Evolutionary conservation across 129 eudicot genomes (phyloP), one percentile per base, ranked within the genome.

Genomic region (Lonicera japonica): DNA sequence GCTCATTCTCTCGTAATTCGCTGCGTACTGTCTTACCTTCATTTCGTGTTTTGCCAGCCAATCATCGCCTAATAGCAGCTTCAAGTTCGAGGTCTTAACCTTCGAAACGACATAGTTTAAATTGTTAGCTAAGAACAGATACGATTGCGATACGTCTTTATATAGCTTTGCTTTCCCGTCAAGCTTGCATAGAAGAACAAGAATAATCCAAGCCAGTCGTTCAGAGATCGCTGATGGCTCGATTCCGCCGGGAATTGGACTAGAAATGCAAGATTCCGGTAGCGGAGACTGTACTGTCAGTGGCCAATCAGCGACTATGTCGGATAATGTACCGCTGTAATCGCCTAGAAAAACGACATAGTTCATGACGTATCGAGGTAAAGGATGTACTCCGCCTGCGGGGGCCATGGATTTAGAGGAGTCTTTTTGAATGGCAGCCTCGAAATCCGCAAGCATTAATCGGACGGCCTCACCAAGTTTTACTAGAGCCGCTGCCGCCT

Each of bases 331-430:
- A 0, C 76, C 73, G 63, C 72, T 72, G 73, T 88, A 88, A 61
- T 85, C 89, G 8, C 68, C 71, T 58, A 94, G 63, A 66, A 82
- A 80, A n/a, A 83, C 83, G 11, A 94, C 47, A 61, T 75, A 94
- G 54, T 83, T 87, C 96, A 94, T 94, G 13, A 85, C 99, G 79
- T 94, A 83, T 4, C 95, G 91, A 0, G 96, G 81, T 11, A 94
- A 63, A 1, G 92, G 96, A 70, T 94, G 96, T 12, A 85, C 79
- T 0, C 92, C 89, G 43, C 99, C 99, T 16, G 89, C 86, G 17
- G 62, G 51, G 16, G 84, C 65, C 21, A 75, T 20, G n/a, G 73
- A 24, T 58, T 94, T 94, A 0, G 83, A 74, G 11, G 78, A 25
- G 17, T 88, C 95, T 73, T 88, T 94, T 43, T 85, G 88, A 18